Evolutionary conservation across 192 early-diverging fungal species (phyloP), one percentile per base, ranked within the genome.

Genomic region (Coemansia sp.): DNA sequence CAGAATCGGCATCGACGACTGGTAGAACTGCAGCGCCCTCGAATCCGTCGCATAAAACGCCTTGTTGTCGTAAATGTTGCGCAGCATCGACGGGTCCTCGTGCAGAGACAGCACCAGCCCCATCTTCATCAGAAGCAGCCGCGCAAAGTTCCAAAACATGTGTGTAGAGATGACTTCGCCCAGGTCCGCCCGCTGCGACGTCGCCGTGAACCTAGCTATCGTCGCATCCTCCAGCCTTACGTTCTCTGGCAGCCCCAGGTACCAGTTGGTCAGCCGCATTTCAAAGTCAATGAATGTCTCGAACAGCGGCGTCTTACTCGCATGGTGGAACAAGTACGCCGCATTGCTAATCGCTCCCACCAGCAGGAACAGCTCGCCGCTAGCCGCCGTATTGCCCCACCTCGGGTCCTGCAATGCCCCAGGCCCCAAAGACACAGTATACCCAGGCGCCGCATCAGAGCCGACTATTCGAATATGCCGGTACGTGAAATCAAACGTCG

Each of bases 91-190:
- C 34, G 79, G 79, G 32, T 81, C 79, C 61, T 76, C 79, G 40
- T 64, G 45, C 30, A 81, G 45, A 24, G 79, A 81, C 56, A 81
- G 56, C 22, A 81, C 79, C 47, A 81, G 79, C 29, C 79, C 79
- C 79, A 81, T 81, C 35, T 69, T 70, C 79, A 81, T 81, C 67
- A 81, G 47, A 59, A 81, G 41, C 50, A 81, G 70, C 0, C 79
- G 79, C 40, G 79, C 74, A 70, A 81, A 81, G 73, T 81, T 81
- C 78, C 78, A 81, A 39, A 75, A 73, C 29, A 81, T 52, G 44
- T 81, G 78, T 35, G 70, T 75, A 20, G 78, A 81, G 16, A 81
- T 81, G 1, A 81, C 56, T 60, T 81, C 78, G 35, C 78, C 78
- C 59, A 81, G 62, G 63, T 81, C 78, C 16, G 78, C 78, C 2